Base-by-base conservation (phyloP, 345 rosid species). In the Corymbia maculata region DNA sequence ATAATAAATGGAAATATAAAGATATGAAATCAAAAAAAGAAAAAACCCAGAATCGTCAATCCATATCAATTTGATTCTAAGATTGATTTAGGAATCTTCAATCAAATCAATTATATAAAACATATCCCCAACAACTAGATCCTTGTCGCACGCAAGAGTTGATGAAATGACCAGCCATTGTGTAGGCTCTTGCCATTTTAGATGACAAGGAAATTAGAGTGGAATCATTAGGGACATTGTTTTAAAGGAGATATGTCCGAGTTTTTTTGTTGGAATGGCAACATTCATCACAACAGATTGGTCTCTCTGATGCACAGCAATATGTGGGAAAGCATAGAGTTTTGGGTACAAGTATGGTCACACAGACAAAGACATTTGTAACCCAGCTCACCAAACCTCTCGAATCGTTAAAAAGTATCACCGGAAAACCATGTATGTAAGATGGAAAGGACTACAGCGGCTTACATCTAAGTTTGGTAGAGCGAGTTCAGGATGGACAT, bases 81-180 rank as follows among this genome's bases (percentile, higher is more conserved):
- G 59, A 55, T 26, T 21, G 59, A 55, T 21, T 55, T 26, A 55
- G 26, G 22, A 19, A 55, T 55, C 8, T 55, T 55, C 59, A 55
- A 55, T 9, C 59, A 55, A 21, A 55, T 55, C 1, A 21, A 10
- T 21, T 19, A 26, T 10, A 55, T 26, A 55, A 21, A 21, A 19
- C 21, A 53, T 55, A 55, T 55, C 59, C 19, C 59, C 59, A 55
- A 55, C 42, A 36, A 21, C 28, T 12, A 9, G 9, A 8, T 57
- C 28, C 42, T 36, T 22, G 3, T n/a, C 75, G 4, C 8, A 0
- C 6, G 16, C 17, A 3, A 3, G 30, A 2, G 11, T 8, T 10
- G 3, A 30, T 15, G 11, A 66, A 5, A 30, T 30, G 5, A 15
- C 6, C 1, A 2, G 22, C 42, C 4, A 4, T 15, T 3, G 9